A percentile compares a stretch with the other conserved stretches of the same genome.
These are phyloP conservation scores for Elongisporangium senticosum DNA, from an alignment of 352 stramenopile species.

Conservation along the genomic window DNA sequence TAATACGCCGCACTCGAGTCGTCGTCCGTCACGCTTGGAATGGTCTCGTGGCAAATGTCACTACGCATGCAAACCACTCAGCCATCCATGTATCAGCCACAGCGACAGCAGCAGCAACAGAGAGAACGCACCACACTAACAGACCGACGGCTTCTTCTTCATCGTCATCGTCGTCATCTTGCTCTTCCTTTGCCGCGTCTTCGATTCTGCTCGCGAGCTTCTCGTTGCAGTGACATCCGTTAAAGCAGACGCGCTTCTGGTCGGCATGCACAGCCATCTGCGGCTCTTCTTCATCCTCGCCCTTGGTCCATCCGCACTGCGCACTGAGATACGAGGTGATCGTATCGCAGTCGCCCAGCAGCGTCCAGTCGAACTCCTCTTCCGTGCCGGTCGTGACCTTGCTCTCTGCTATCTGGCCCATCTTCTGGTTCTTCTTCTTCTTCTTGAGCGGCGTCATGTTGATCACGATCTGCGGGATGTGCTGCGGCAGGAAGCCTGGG, in stretches of 20 bases:
- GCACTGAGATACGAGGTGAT: constrained; percentile 68
- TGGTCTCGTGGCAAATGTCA: background rate
- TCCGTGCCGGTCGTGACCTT: constrained; percentile 21
- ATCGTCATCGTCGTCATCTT: constrained; percentile 10
- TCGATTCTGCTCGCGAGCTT: constrained; percentile 2
- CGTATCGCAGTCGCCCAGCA: constrained; percentile 75
- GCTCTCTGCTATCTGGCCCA: constrained; percentile 12
- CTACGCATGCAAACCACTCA: background rate
- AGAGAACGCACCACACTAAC: background rate
- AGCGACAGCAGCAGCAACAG: background rate
- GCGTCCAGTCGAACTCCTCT: constrained; percentile 74
- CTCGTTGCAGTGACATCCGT: constrained; percentile 16
- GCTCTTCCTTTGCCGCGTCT: constrained; percentile 1
- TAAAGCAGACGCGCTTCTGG: constrained; percentile 29
- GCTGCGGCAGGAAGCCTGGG: constrained; percentile 67
- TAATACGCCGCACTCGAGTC: constrained; percentile 7
- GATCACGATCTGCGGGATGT: constrained; percentile 86
- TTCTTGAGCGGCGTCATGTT: constrained; percentile 87
- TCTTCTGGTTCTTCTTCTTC: constrained; percentile 41
- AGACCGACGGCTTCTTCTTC: background rate
- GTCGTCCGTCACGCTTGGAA: background rate
- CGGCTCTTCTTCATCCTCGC: constrained; percentile 6
- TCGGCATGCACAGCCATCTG: background rate
- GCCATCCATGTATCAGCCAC: background rate
- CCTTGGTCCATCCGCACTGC: constrained; percentile 36